Evolutionary conservation across 208 protist genomes (phyloP), one percentile per base, ranked within the genome.

Genomic region (Angomonas deanei): DNA sequence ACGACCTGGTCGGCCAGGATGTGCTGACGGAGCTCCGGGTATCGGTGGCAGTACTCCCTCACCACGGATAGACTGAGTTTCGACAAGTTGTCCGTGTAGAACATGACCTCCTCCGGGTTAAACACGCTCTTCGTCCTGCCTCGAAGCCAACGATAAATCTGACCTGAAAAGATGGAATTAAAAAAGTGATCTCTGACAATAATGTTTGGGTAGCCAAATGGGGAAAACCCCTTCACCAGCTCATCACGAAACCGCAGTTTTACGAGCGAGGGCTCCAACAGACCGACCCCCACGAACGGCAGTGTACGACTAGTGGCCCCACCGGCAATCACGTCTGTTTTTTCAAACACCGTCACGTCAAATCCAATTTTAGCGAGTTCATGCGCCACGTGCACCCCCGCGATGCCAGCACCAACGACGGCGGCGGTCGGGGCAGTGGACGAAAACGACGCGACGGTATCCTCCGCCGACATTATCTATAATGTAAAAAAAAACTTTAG

Each of bases 331-430:
- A 55, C 47, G 39, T 23, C 19, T 21, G 58, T 55, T 0, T 84
- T 68, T 36, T 95, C 89, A 63, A 92, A 93, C 10, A 95, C 84
- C 0, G 82, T 92, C 19, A 95, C 89, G 4, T 80, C 59, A 48
- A 95, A 95, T 13, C 89, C 89, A 5, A 93, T 49, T 26, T 81
- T 70, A 10, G 80, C 86, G 21, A 95, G 74, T 67, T 95, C 89
- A 61, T 95, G 91, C 6, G 89, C 89, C 0, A 82, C 80, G 67
- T 95, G 89, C 13, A 95, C 86, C 19, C 89, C 89, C 0, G 84
- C 82, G 33, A 95, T 81, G 21, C 89, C 89, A 26, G 79, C 86
- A 19, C 89, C 86, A 49, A 95, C 74, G 32, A 95, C 89, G 10
- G 89, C 89, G 1, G 86, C 86, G 23, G 68, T 82, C 0, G 84